Evolutionary conservation across 192 early-diverging fungal species (phyloP), one percentile per base, ranked within the genome.

Genomic region (Obelidium mucronatum): DNA sequence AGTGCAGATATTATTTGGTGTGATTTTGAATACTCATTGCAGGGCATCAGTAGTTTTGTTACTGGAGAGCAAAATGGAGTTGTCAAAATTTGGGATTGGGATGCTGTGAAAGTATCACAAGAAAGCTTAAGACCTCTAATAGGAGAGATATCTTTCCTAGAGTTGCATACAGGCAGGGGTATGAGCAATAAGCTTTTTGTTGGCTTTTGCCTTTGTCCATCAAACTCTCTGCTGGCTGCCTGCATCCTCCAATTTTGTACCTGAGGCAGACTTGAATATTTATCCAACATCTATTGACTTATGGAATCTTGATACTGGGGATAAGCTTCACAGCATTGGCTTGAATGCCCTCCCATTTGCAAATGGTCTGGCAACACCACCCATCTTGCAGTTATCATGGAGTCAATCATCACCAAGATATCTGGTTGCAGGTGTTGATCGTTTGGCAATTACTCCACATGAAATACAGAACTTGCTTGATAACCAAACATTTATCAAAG

Each of bases 11-110:
- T 76, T 55, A 0, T 76, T 2, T 76, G 74, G 74, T 76, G 74
- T 28, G 74, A 76, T 40, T 76, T 76, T 55, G 74, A 76, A 26
- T 30, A 24, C 17, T 44, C 24, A 4, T 40, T 26, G 15, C 28
- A 56, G 19, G 74, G 74, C 0, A 4, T 24, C 13, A 35, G 4
- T 26, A 6, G 31, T 35, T 37, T 76, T 28, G 34, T 67, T 15
- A 76, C 74, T 22, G 74, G 74, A 22, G 74, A 76, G 44, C 40
- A 53, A 3, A 66, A 63, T 52, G 74, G 74, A 39, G 51, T 30
- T 37, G 35, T 76, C 34, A 40, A 54, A 30, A 66, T 76, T 19
- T 76, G 74, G 74, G 69, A 72, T 58, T 76, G 74, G 62, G 4
- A 66, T 39, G 28, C 30, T 3, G 31, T 39, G 13, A 17, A 24